Base-by-base conservation (phyloP, 352 stramenopile species). In the Globisporangium alternatum region DNA sequence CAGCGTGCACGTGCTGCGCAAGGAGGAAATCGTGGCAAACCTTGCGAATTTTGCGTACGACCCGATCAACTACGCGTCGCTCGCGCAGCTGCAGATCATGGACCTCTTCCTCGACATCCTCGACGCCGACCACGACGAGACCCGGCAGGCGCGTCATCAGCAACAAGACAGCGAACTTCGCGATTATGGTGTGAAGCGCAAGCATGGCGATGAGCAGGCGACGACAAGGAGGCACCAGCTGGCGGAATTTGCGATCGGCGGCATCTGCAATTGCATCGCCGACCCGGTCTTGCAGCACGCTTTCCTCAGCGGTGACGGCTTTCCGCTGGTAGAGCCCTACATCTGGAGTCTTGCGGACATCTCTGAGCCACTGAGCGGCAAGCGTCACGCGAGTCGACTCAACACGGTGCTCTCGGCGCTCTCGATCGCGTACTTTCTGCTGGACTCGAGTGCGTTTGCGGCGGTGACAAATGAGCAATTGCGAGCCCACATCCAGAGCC, bases 11-110 rank as follows among this genome's bases (percentile, higher is more conserved):
- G 43, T 71, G 30, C 58, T 90, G 39, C 78, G 82, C 30, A 85
- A 86, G 56, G 77, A 91, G 60, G 84, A 93, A 73, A 78, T 92
- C 39, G 68, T 90, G 41, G 86, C 86, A 8, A 85, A 95, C 61
- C 63, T 95, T 35, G 84, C 80, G 65, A 95, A 95, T 44, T 95
- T 95, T 45, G 79, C 80, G 21, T 95, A 95, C 69, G 86, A 93
- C 64, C 86, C 86, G 25, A 91, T 95, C 70, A 95, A 95, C 60
- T 95, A 83, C 62, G 71, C 47, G 8, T 76, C 76, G 19, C 58
- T 93, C n/a, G 31, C 57, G 31, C 68, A 72, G 59, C 75, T 95
- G 17, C 74, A 78, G 51, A 66, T 90, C 62, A 81, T 93, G 64
- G 79, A 91, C 47, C 62, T 95, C 35, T 95, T 93, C 60, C 80